phyloP scores from a whole-genome alignment of 2,329 filamentous ascomycete species.

The Mariannaea sp. region DNA sequence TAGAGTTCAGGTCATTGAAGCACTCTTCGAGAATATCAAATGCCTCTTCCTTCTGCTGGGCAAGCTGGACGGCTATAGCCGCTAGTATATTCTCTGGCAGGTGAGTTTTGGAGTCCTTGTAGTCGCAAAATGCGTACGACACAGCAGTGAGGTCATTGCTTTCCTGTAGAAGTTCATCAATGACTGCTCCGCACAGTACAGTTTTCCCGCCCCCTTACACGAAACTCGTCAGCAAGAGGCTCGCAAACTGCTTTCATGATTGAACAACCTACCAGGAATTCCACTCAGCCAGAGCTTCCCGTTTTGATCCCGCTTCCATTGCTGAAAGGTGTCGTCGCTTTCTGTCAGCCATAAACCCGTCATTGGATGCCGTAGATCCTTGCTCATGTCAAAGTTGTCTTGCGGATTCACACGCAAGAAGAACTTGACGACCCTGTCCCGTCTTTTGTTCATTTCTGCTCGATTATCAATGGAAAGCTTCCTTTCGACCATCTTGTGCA shows the following conservation, averaged over 20 bases:
- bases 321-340: neutral
- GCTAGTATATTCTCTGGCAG: neutral
- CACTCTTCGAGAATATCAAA: neutral
- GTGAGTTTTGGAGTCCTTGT: neutral
- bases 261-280: neutral
- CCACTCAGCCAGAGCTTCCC: conserved; percentile 3
- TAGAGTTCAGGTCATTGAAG: neutral
- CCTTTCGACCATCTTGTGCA: neutral
- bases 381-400: conserved; percentile 1
- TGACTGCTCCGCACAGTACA: neutral
- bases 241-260: neutral
- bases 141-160: neutral
- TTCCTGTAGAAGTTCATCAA: neutral
- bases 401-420: conserved; percentile 1
- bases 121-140: conserved; percentile 11
- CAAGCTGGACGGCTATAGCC: conserved; percentile 6
- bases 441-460: neutral
- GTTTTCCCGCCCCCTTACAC: neutral
- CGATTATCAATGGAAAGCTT: neutral
- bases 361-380: neutral
- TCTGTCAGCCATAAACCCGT: conserved; percentile 5
- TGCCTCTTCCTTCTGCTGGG: neutral
- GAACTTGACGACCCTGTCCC: neutral
- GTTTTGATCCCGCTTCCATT: neutral
- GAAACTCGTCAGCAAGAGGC: neutral